A percentile compares a stretch with the other conserved stretches of the same genome.
Conservation (phyloP, 768 basidiomycete species). For the Lactarius deliciosus region DNA sequence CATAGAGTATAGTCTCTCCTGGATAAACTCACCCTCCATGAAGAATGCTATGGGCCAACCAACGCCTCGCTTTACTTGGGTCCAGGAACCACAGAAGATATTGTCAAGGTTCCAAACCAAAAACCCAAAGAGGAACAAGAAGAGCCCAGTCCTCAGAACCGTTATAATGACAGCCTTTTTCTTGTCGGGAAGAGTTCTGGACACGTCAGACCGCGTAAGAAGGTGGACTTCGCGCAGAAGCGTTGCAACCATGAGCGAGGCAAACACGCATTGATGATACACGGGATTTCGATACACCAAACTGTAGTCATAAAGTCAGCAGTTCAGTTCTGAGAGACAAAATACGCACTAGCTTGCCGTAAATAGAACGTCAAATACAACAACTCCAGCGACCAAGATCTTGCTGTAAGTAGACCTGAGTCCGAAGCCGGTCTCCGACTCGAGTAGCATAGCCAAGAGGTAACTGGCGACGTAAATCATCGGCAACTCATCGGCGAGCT, state of each 20-base stretch:
- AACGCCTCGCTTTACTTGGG: constrained; percentile 51
- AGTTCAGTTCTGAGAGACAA: neutral
- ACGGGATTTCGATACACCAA: constrained; percentile 69
- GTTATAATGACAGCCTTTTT: constrained; percentile 43
- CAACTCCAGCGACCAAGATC: constrained; percentile 39
- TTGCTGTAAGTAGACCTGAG: constrained; percentile 41
- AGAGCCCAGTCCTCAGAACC: constrained; percentile 54
- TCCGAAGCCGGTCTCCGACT: constrained; percentile 52
- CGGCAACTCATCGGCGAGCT: constrained; percentile 79
- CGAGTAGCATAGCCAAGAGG: constrained; percentile 59
- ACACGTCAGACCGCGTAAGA: constrained; percentile 44
- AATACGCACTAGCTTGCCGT: constrained; percentile 70
- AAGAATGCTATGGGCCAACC: constrained; percentile 69
- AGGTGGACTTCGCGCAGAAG: constrained; percentile 53
- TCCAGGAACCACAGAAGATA: constrained; percentile 62
- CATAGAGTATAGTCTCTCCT: neutral
- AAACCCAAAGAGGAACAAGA: constrained; percentile 62
- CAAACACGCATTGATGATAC: constrained; percentile 80
- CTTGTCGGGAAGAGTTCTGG: constrained; percentile 43
- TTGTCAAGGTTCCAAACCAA: constrained; percentile 82
- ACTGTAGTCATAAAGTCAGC: constrained; percentile 39
- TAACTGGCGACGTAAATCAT: constrained; percentile 75
- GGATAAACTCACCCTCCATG: constrained; percentile 49
- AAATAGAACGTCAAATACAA: constrained; percentile 59
- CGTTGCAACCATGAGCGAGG: constrained; percentile 49